Conservation (phyloP, 768 basidiomycete species). For the Hericium coralloides region DNA sequence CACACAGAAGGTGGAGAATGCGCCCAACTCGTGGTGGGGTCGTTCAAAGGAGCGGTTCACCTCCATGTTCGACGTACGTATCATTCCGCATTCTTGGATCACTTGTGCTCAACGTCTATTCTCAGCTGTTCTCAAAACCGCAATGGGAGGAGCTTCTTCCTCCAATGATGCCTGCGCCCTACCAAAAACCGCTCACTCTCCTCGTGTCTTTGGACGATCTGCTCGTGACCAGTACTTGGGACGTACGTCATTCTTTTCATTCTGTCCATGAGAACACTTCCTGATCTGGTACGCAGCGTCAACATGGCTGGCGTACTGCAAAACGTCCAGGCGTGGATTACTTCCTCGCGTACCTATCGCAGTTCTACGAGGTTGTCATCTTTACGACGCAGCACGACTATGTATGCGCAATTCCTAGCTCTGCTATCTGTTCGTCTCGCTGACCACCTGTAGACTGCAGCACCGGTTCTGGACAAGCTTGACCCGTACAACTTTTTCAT, state of each 20-base stretch:
- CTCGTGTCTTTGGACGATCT: conserved; percentile 89
- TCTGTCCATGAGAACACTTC: not conserved
- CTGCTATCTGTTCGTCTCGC: not conserved
- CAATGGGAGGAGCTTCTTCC: conserved; percentile 90
- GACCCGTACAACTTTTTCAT: conserved; percentile 91
- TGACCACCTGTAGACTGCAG: conserved; percentile 56
- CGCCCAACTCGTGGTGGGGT: conserved; percentile 53
- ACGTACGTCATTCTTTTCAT: conserved; percentile 51
- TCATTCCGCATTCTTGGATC: not conserved
- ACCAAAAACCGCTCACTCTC: conserved; percentile 88
- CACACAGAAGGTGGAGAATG: conserved; percentile 45
- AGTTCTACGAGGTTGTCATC: conserved; percentile 96
- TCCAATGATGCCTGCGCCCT: conserved; percentile 69
- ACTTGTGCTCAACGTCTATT: not conserved
- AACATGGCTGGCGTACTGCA: conserved; percentile 94
- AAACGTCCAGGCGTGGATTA: conserved; percentile 98
- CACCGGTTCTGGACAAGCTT: conserved; percentile 84
- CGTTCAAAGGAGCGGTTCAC: conserved; percentile 53
- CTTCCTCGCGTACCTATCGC: conserved; percentile 93
- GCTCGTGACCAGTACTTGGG: conserved; percentile 88
- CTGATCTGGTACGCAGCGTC: conserved; percentile 41
- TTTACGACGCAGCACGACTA: conserved; percentile 89
- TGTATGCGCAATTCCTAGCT: conserved; percentile 40
- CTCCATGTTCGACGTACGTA: conserved; percentile 61
- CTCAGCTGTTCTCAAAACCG: conserved; percentile 87